Evolutionary conservation across 805 yeast genomes (phyloP), one percentile per base, ranked within the genome.

Genomic region (Metschnikowia hibisci): DNA sequence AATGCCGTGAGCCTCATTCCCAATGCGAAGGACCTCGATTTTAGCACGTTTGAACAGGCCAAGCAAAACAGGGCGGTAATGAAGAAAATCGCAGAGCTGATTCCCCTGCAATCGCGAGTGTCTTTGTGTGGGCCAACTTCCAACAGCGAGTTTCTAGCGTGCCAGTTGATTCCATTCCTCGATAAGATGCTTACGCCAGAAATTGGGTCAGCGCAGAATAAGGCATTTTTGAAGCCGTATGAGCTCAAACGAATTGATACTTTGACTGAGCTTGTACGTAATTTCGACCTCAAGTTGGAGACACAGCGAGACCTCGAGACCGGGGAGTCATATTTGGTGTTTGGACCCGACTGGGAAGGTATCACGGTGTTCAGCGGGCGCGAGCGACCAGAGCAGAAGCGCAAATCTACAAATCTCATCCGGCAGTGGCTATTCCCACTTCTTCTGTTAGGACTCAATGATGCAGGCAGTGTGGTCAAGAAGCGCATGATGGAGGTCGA

Each of bases 281-380:
- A 59, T 3, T 66, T 74, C 39, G 71, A 67, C 20, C 51, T 80
- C 26, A 55, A 50, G 16, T 53, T 80, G 29, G 74, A 69, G 36
- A 51, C 57, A 13, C 61, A 59, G 29, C 55, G 65, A 25, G 73
- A 70, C 45, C 42, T 59, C 10, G 70, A 62, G 23, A 60, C 69
- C 3, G 61, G 62, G 23, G 53, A 52, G 40, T 44, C 51, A 1
- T 46, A 54, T 8, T 52, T 70, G 14, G 59, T 64, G 32, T 49
- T 58, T 23, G 55, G 60, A 12, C 74, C 74, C 5, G 59, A 62
- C 41, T 60, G 71, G 63, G 73, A 67, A 41, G 32, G 61, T 0
- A 48, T 70, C 5, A 58, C 63, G 2, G 40, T 45, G 20, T 70
- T 48, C 30, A 32, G 12, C 9, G 26, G 37, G 20, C 38, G 32